Percentiles rank a stretch among this genome's conserved stretches.
phyloP scores from a whole-genome alignment of 2,329 filamentous ascomycete genomes.

The Botrytis elliptica region DNA sequence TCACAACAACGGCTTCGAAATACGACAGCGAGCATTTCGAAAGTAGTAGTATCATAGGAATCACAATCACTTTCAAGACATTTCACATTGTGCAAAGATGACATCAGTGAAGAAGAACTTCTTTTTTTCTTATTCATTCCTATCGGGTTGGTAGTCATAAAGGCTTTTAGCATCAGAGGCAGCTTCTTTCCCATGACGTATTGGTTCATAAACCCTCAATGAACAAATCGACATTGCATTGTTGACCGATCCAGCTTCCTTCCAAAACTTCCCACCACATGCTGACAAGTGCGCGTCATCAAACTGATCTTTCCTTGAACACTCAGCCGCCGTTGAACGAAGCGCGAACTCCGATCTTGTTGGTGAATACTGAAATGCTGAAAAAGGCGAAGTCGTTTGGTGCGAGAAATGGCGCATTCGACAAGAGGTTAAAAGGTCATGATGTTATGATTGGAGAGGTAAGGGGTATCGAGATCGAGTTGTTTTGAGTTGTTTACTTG shows the following conservation, averaged over 20 bases:
- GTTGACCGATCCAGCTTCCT: constrained; percentile 40
- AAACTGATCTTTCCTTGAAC: constrained; percentile 40
- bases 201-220: constrained; percentile 38
- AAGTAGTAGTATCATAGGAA: no score
- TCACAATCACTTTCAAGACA: background rate
- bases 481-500: constrained; percentile 46
- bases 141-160: constrained; percentile 32
- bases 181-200: constrained; percentile 37
- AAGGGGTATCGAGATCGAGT: constrained; percentile 44
- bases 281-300: constrained; percentile 40
- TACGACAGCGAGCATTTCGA: background rate
- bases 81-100: background rate
- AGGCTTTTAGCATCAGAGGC: constrained; percentile 39
- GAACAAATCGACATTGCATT: constrained; percentile 37
- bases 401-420: constrained; percentile 40
- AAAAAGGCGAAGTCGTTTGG: constrained; percentile 39
- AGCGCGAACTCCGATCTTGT: constrained; percentile 36
- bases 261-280: constrained; percentile 38
- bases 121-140: constrained; percentile 35
- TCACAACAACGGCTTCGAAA: background rate
- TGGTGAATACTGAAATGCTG: constrained; percentile 37
- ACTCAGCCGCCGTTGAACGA: constrained; percentile 36
- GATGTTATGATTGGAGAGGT: constrained; percentile 36
- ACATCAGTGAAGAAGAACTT: constrained; percentile 33
- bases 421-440: constrained; percentile 41